Conservation (phyloP, 352 stramenopile species). For the Pythium apleroticum region DNA sequence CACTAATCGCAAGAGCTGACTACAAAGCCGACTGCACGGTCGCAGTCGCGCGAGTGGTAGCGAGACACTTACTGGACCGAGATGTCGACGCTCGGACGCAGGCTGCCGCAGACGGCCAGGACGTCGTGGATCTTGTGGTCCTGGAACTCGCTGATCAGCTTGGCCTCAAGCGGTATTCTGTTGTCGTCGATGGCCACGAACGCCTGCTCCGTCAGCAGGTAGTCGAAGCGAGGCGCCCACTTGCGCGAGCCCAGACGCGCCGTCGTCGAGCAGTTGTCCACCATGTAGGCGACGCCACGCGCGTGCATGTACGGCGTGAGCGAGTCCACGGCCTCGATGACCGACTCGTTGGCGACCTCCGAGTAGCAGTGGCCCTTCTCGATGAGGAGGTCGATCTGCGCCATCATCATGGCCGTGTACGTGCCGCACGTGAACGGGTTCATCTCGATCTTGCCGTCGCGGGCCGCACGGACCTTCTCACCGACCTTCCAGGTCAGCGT, state of each 20-base stretch:
- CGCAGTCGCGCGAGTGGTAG: not conserved
- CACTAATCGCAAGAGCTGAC: constrained; percentile 7
- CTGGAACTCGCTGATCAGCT: constrained; percentile 94
- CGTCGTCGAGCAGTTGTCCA: constrained; percentile 99
- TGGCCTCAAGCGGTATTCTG: constrained; percentile 74
- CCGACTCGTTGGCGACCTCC: constrained; percentile 98
- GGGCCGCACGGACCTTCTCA: constrained; percentile 93
- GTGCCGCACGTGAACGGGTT: constrained; percentile 97
- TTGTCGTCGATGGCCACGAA: constrained; percentile 96
- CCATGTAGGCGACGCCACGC: constrained; percentile 97
- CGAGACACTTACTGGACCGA: constrained; percentile 56
- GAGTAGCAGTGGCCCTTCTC: constrained; percentile 96
- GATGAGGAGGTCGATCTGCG: constrained; percentile 97
- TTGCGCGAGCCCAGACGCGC: constrained; percentile 97
- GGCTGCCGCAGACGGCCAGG: constrained; percentile 93
- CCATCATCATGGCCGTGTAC: constrained; percentile 99
- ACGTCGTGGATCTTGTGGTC: constrained; percentile 97
- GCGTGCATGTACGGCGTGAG: constrained; percentile 99
- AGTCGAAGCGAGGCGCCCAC: constrained; percentile 98
- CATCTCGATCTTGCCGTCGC: constrained; percentile 96
- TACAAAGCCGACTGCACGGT: not conserved
- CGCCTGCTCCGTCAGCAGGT: constrained; percentile 97
- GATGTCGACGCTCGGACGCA: constrained; percentile 97
- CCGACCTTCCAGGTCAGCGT: constrained; percentile 97
- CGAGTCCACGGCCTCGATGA: constrained; percentile 98